These are phyloP conservation scores for Aspergillus sp. DNA, from an alignment of 2,329 filamentous ascomycete genomes.

Conservation along the genomic window DNA sequence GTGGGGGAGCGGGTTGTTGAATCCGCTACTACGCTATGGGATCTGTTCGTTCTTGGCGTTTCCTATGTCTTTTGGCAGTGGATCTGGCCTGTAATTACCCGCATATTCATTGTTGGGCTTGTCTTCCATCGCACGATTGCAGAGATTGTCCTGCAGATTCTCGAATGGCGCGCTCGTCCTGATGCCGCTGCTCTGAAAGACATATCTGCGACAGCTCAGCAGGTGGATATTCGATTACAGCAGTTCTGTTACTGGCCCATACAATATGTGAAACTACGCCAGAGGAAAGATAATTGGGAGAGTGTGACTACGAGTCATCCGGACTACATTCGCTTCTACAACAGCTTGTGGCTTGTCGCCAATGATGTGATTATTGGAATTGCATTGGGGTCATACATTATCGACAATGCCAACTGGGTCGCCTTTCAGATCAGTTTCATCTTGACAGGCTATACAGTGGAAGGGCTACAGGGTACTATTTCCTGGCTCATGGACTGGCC, in stretches of 20 bases:
- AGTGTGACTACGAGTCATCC: conserved; percentile 94
- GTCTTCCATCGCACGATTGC: conserved; percentile 78
- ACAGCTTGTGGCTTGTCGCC: conserved; percentile 95
- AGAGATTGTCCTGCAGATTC: conserved; percentile 73
- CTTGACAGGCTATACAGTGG: conserved; percentile 79
- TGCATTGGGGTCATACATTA: conserved; percentile 92
- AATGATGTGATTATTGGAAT: conserved; percentile 99
- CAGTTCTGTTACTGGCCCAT: conserved; percentile 99
- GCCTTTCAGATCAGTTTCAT: conserved; percentile 76
- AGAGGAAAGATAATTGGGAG: conserved; percentile 88
- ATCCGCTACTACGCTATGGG: conserved; percentile 83
- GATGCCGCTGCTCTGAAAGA: conserved; percentile 87
- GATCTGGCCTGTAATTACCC: conserved; percentile 73
- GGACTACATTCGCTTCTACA: conserved; percentile 98
- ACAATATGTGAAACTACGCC: conserved; percentile 89
- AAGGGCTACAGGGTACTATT: conserved; percentile 84
- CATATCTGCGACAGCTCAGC: conserved; percentile 92
- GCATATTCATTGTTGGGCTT: conserved; percentile 73
- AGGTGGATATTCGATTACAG: conserved; percentile 93
- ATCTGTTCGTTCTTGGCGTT: conserved; percentile 68
- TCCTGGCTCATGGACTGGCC: conserved; percentile 96
- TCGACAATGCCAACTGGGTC: conserved; percentile 87
- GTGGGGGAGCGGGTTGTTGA: conserved; percentile 94
- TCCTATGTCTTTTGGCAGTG: conserved; percentile 74
- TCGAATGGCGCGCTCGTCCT: conserved; percentile 82